Evolutionary conservation across 495 filamentous ascomycete genomes (phyloP), one percentile per base, ranked within the genome.

Genomic region (Neurospora sp.): DNA sequence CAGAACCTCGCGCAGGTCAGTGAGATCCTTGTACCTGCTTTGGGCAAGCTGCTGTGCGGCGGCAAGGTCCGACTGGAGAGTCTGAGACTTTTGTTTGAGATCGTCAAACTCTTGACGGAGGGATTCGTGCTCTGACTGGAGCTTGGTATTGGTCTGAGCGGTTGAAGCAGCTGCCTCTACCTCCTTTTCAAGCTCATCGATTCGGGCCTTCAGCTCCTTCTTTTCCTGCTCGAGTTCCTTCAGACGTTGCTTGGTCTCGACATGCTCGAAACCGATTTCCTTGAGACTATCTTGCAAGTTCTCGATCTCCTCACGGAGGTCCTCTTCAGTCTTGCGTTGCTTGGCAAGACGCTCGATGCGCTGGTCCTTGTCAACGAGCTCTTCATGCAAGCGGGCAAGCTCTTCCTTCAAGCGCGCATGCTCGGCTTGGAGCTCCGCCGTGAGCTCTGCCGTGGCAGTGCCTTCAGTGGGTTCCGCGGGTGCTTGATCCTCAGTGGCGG

Each of bases 41-140:
- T 94, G 88, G 1, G 96, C 94, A 22, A 98, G 84, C 78, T 96
- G 89, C 76, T 98, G 87, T 0, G 94, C 91, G 9, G 94, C 95
- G 1, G 90, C 91, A 16, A 98, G 86, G 79, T 99, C 95, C 3
- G 90, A 93, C 73, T 96, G 90, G 10, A 98, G 79, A 0, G 88
- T 87, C 4, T 87, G 85, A 0, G 90, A 86, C 75, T 89, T 92
- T 44, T 86, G 79, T 78, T 92, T 94, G 61, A 97, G 84, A 45
- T 87, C 87, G 71, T 97, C 92, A 72, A 92, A 91, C 73, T 96
- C 92, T 12, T 85, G 82, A 70, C 86, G 89, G 27, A 97, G 81
- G 17, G 85, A 83, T 68, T 89, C 87, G 72, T 87, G 84, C 71
- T 87, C 89, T 8, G 82, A 83, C 69, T 88, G 86, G 3, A 91